Evolutionary conservation across 495 filamentous ascomycete species (phyloP).

Genomic region (Tuber microsphaerosporum): DNA sequence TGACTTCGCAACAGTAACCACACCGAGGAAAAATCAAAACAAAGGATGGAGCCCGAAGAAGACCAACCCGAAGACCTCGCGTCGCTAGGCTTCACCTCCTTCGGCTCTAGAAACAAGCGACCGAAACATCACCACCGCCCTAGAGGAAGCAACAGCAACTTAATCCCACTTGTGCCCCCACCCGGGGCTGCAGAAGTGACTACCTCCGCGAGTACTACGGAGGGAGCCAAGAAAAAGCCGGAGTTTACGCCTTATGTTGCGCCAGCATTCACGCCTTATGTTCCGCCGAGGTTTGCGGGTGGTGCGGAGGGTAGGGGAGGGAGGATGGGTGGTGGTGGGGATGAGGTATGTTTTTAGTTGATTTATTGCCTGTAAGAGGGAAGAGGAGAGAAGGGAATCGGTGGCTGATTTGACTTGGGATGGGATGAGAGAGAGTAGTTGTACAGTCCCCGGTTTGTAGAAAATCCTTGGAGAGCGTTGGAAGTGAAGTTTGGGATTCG

Average conservation of each 20-base stretch:
- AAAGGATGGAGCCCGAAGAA: neutral
- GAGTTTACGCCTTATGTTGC: neutral
- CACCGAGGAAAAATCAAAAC: neutral
- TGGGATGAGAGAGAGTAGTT: neutral
- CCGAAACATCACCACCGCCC: neutral
- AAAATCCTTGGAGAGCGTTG: neutral
- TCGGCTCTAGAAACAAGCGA: neutral
- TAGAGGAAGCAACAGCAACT: neutral
- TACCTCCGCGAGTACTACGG: neutral
- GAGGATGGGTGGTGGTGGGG: neutral
- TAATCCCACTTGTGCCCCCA: neutral
- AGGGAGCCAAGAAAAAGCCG: neutral
- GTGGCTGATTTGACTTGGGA: neutral
- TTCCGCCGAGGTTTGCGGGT: neutral
- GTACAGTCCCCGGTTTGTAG: neutral
- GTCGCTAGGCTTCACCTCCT: neutral
- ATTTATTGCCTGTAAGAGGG: neutral
- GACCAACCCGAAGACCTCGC: neutral
- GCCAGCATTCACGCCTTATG: neutral
- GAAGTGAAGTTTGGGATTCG: neutral
- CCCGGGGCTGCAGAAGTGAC: neutral
- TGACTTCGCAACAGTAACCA: neutral
- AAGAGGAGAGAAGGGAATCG: neutral
- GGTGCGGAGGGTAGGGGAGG: neutral
- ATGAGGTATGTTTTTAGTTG: neutral